Evolutionary conservation across 306 rosid species (phyloP).

Genomic region (Senna siamea): DNA sequence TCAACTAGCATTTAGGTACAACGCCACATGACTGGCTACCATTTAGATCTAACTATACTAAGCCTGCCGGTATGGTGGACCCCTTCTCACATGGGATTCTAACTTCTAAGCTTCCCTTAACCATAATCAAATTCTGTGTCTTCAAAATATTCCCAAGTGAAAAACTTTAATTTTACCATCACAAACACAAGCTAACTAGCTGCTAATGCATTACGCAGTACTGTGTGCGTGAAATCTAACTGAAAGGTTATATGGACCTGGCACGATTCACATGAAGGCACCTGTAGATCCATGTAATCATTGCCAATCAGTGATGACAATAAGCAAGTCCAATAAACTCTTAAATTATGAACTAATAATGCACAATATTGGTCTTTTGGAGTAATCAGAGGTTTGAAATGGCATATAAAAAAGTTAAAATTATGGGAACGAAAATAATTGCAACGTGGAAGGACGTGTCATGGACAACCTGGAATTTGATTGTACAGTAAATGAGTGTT

Average conservation of each 20-base stretch:
- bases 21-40: constrained; percentile 60
- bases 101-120: constrained; percentile 5
- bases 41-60: constrained; percentile 36
- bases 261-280: constrained; percentile 38
- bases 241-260: constrained; percentile 30
- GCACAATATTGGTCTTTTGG: neutral
- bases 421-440: neutral
- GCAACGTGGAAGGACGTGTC: neutral
- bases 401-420: neutral
- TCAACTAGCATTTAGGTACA: constrained; percentile 54
- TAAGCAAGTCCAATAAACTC: too few relatives aligned
- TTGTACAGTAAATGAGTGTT: neutral
- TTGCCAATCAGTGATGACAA: neutral
- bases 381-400: neutral
- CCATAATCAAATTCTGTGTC: constrained; percentile 29
- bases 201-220: neutral
- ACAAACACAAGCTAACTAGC: neutral
- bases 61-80: constrained; percentile 48
- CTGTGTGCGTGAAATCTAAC: constrained; percentile 16
- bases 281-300: constrained; percentile 27
- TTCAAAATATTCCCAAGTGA: neutral
- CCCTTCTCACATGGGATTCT: constrained; percentile 61
- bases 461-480: neutral
- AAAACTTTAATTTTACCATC: neutral
- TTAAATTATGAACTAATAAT: neutral